Percentiles rank a stretch among this genome's conserved stretches.
phyloP scores from a whole-genome alignment of 257 asterid species.

The Salvia splendens region DNA sequence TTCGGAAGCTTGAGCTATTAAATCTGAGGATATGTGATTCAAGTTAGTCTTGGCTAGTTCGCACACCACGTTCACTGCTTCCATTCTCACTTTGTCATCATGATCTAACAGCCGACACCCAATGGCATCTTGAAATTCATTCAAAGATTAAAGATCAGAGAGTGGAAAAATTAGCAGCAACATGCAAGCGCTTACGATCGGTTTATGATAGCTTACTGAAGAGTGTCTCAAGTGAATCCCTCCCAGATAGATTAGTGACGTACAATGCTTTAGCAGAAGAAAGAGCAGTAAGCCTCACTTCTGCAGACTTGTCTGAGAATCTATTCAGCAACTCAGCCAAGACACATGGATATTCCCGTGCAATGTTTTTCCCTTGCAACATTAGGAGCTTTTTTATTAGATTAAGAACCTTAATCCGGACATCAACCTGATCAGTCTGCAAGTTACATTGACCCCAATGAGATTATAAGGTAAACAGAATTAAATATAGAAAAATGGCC shows the following conservation, averaged over 20 bases:
- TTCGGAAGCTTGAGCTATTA: slow-evolving; percentile 61
- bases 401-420: slow-evolving; percentile 79
- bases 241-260: slow-evolving; percentile 51
- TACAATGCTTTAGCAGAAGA: slow-evolving; percentile 71
- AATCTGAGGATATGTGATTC: slow-evolving; percentile 47
- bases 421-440: slow-evolving; percentile 97
- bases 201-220: slow-evolving; percentile 60
- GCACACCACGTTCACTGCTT: slow-evolving; percentile 70
- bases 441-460: slow-evolving; percentile 34
- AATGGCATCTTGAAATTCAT: slow-evolving; percentile 58
- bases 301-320: slow-evolving; percentile 76
- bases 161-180: slow-evolving; percentile 22
- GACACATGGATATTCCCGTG: slow-evolving; percentile 57
- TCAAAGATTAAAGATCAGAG: slow-evolving; percentile 27
- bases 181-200: slow-evolving; percentile 18
- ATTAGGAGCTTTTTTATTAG: slow-evolving; percentile 58
- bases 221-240: slow-evolving; percentile 53
- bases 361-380: slow-evolving; percentile 62
- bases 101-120: slow-evolving; percentile 73
- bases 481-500: slow-evolving; percentile 1
- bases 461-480: slow-evolving; percentile 26
- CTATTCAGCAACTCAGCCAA: slow-evolving; percentile 70
- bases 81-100: slow-evolving; percentile 79
- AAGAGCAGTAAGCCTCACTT: slow-evolving; percentile 80
- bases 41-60: slow-evolving; percentile 61